These are phyloP conservation scores for Acrasis kona DNA, from an alignment of 78 protist genomes.

Conservation along the genomic window DNA sequence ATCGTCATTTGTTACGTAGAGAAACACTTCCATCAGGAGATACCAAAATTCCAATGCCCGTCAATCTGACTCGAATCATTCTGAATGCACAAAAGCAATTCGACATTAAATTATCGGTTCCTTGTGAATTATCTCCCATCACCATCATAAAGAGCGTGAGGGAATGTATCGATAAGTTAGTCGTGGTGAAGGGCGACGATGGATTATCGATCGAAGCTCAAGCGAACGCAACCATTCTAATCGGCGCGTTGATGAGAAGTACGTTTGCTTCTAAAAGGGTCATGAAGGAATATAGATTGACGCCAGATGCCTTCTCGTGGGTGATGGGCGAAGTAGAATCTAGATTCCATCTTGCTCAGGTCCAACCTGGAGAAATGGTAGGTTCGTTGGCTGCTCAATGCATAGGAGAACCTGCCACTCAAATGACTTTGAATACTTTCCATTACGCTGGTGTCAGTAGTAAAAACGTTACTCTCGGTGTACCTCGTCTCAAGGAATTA, in stretches of 20 bases:
- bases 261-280: conserved; percentile 63
- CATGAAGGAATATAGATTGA: conserved; percentile 56
- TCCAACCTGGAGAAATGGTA: conserved; percentile 62
- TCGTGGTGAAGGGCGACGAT: conserved; percentile 53
- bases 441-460: conserved; percentile 97
- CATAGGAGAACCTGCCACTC: conserved; percentile 99
- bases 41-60: conserved; percentile 46
- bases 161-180: neutral
- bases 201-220: conserved; percentile 49
- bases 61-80: conserved; percentile 80
- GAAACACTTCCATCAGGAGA: conserved; percentile 36
- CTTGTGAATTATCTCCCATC: conserved; percentile 52
- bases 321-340: conserved; percentile 81
- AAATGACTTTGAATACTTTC: conserved; percentile 99
- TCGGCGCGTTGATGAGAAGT: conserved; percentile 54
- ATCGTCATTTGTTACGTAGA: conserved; percentile 36
- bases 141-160: conserved; percentile 39
- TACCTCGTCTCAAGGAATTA: conserved; percentile 93
- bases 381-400: conserved; percentile 97
- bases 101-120: conserved; percentile 39
- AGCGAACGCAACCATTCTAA: conserved; percentile 61
- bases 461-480: conserved; percentile 98
- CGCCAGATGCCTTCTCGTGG: conserved; percentile 83
- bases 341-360: conserved; percentile 49
- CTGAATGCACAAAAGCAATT: conserved; percentile 63